Evolutionary conservation across 2,329 filamentous ascomycete genomes (phyloP), one percentile per base, ranked within the genome.

Genomic region (Ilyonectria sp.): DNA sequence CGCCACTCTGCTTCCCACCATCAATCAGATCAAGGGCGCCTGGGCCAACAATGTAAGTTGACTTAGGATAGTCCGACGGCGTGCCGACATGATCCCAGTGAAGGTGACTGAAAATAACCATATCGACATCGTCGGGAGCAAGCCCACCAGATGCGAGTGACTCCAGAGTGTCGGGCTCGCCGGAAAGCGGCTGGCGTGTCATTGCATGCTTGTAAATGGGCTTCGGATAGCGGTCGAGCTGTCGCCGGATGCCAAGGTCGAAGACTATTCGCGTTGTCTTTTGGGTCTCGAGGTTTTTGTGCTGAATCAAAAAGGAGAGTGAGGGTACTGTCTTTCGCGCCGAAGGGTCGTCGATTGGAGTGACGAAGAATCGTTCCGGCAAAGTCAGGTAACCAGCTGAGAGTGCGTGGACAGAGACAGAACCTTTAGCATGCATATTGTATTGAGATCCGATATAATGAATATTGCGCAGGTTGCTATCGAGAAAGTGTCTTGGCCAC

Each of bases 1-100:
- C 46, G 4, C 31, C 21, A 26, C 23, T 26, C 9, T 19, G 8
- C 37, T 15, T 13, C 2, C 26, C 49, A 2, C 33, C 47, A 23
- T 62, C 43, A 21, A 69, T 50, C 11, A 69, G 37, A 6, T 56
- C 31, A n/a, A 17, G 10, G 3, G 68, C 50, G 6, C 68, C 65
- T 2, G 65, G 56, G 0, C 68, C 68, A 7, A 69, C 35, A 1
- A 69, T 40, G 33, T 59, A 69, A 9, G 55, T 64, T 2, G 63
- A 60, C 10, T 50, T 23, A 3, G 64, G 50, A 23, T 47, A 69
- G 29, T 69, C 64, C 9, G 60, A 63, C 17, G 67, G 67, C 1
- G 50, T 60, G 15, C 67, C 67, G n/a, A 64, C 43, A 11, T 69
- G 67, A 15, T 69, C 67, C 64, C 67, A 69, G 46, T 69, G 67